Conservation (phyloP, 257 asterid species). For the Ilex asprella region DNA sequence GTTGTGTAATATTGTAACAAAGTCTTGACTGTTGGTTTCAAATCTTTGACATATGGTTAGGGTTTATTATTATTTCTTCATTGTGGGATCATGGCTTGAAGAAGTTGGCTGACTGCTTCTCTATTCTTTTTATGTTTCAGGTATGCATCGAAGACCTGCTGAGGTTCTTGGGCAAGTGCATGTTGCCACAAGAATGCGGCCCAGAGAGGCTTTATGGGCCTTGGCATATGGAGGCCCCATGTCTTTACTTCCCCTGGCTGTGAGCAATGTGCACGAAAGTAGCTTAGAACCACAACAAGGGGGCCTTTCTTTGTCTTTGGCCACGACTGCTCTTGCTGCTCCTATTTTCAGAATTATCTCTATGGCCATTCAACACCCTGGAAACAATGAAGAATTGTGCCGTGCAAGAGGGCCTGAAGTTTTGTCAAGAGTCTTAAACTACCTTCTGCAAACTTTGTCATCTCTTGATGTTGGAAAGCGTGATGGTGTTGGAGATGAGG, state of each 20-base stretch:
- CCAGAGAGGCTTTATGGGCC: constrained; percentile 94
- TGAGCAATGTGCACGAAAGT: constrained; percentile 72
- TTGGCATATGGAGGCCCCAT: constrained; percentile 95
- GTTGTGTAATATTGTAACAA: too few species aligned
- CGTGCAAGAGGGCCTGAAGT: constrained; percentile 94
- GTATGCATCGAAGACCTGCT: constrained; percentile 88
- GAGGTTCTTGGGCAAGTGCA: constrained; percentile 99
- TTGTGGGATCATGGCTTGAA: constrained; percentile 12
- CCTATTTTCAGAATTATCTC: constrained; percentile 87
- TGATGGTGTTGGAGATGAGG: constrained; percentile 76
- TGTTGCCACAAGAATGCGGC: constrained; percentile 90
- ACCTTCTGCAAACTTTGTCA: constrained; percentile 82
- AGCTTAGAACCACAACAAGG: constrained; percentile 81
- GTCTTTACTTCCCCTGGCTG: constrained; percentile 84
- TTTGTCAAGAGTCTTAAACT: constrained; percentile 75
- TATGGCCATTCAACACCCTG: constrained; percentile 80
- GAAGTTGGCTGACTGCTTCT: background rate
- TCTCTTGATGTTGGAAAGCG: constrained; percentile 50
- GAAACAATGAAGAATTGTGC: constrained; percentile 85
- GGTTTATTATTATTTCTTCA: constrained; percentile 13
- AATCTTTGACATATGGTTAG: constrained; percentile 1
- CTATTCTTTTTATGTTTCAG: constrained; percentile 38
- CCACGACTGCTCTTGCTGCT: constrained; percentile 82
- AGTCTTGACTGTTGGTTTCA: constrained; percentile 1
- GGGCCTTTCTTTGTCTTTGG: constrained; percentile 60